Base-by-base conservation (phyloP, 2,329 filamentous ascomycete genomes). In the Stromatinia cepivora region DNA sequence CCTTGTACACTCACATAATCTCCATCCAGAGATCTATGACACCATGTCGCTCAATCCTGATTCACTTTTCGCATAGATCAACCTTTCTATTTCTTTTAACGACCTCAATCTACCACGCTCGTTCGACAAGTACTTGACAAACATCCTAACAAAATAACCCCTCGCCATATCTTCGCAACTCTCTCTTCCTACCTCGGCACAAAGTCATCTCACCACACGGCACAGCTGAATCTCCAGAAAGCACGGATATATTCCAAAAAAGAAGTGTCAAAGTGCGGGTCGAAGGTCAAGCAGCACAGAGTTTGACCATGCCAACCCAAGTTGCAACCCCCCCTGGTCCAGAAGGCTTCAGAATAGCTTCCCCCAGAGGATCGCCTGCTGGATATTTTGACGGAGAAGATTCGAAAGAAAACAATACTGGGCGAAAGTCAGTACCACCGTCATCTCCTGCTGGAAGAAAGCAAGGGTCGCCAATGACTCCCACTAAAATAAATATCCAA, bases 401-500 rank as follows among this genome's bases (percentile, higher is more conserved):
- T 53, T 71, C 48, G 36, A 75, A 75, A 64, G 76, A 76, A 56
- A 67, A 58, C 15, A 76, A 77, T 63, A 59, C 57, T 22, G 46
- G 39, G 48, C 68, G 73, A 53, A 75, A 76, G 66, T 65, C 70
- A 50, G 54, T 75, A 45, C 71, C 73, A 63, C 71, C 75, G 20
- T 73, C 75, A 52, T 73, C 76, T n/a, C 45, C 72, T 6, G 67
- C 71, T 54, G 75, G 73, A 20, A 72, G 81, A 70, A 79, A 87
- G 70, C 82, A 83, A 71, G 82, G 84, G 64, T 81, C 82, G 22
- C 86, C 86, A 42, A 80, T 84, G 39, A 88, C 87, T 53, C 86
- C 87, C 25, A 85, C 87, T 69, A 82, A 80, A 69, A 82, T 88
- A 67, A 86, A 85, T 74, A 83, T 85, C 68, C 84, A 84, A 63